Percentiles rank a stretch among this genome's conserved stretches.
Conservation (phyloP, 257 asterid genomes). For the Nicotiana sylvestris region DNA sequence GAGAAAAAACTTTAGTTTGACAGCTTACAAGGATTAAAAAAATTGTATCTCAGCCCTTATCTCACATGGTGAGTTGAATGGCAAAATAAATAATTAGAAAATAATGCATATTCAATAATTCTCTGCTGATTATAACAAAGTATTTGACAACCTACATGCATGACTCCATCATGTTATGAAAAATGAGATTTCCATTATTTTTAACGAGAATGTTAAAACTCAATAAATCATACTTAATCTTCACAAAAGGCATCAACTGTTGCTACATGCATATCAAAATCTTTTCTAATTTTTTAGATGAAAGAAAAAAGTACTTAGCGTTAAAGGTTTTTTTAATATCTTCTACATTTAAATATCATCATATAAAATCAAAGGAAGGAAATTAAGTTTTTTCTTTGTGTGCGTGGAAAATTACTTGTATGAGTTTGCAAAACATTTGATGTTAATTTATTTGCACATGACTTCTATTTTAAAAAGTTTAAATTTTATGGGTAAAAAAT, state of each 20-base stretch:
- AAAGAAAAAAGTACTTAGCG: not conserved
- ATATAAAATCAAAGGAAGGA: too few relatives aligned
- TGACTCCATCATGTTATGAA: not conserved
- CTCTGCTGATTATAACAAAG: not conserved
- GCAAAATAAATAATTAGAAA: not conserved
- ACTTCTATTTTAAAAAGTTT: too few relatives aligned
- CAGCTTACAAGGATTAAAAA: not conserved
- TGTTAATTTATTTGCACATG: too few relatives aligned
- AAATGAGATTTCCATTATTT: not conserved
- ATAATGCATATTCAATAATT: not conserved
- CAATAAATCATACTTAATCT: not conserved
- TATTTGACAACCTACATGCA: slow-evolving; percentile 4
- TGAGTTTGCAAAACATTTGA: too few relatives aligned
- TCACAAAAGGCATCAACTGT: not conserved
- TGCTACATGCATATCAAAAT: not conserved
- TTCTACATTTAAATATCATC: too few relatives aligned
- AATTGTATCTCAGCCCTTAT: not conserved
- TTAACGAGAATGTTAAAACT: not conserved
- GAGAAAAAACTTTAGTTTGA: not conserved
- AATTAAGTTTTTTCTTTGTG: not conserved
- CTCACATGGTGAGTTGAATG: slow-evolving; percentile 7
- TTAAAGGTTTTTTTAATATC: too few relatives aligned
- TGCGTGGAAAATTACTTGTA: too few relatives aligned
- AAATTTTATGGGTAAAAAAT: too few relatives aligned
- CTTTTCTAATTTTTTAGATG: not conserved